Percentiles rank a stretch among this genome's conserved stretches.
These are phyloP conservation scores for Cytospora schulzeri DNA, from an alignment of 2,329 filamentous ascomycete species.

Conservation along the genomic window DNA sequence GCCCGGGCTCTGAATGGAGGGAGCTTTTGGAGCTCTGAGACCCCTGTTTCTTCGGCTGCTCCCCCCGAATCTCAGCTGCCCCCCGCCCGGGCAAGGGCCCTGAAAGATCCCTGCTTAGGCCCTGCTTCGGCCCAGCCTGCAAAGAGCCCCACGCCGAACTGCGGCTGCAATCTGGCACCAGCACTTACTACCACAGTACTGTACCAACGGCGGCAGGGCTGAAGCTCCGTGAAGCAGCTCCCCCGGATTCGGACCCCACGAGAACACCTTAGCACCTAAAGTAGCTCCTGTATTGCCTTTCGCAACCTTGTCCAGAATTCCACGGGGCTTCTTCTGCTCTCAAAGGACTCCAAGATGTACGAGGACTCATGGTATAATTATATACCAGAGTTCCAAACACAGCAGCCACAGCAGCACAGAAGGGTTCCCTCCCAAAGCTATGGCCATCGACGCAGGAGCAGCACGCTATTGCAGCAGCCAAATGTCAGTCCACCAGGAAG, in stretches of 20 bases:
- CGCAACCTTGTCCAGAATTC: not conserved
- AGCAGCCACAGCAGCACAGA: constrained; percentile 44
- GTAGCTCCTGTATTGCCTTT: not conserved
- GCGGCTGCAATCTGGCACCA: constrained; percentile 27
- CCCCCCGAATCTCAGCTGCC: not conserved
- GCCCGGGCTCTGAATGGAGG: constrained; percentile 24
- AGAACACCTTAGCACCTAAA: not conserved
- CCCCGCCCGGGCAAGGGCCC: not conserved
- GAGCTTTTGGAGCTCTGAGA: not conserved
- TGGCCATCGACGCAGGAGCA: constrained; percentile 62
- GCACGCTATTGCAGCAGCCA: constrained; percentile 69
- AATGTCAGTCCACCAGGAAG: constrained; percentile 50
- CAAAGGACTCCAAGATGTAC: constrained; percentile 57
- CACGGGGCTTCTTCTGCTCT: not conserved
- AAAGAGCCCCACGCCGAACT: constrained; percentile 19
- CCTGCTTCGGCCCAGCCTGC: constrained; percentile 2
- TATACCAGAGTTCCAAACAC: constrained; percentile 57
- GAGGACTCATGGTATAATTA: constrained; percentile 86
- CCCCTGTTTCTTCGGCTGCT: not conserved
- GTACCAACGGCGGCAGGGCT: constrained; percentile 20
- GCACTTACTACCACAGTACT: no score
- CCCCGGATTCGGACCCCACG: not conserved
- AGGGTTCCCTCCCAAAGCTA: constrained; percentile 48
- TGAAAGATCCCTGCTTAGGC: not conserved
- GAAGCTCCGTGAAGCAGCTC: constrained; percentile 6